A percentile compares a stretch with the other conserved stretches of the same genome.
These are phyloP conservation scores for Colletotrichum lupini DNA, from an alignment of 2,329 filamentous ascomycete genomes.

Conservation along the genomic window DNA sequence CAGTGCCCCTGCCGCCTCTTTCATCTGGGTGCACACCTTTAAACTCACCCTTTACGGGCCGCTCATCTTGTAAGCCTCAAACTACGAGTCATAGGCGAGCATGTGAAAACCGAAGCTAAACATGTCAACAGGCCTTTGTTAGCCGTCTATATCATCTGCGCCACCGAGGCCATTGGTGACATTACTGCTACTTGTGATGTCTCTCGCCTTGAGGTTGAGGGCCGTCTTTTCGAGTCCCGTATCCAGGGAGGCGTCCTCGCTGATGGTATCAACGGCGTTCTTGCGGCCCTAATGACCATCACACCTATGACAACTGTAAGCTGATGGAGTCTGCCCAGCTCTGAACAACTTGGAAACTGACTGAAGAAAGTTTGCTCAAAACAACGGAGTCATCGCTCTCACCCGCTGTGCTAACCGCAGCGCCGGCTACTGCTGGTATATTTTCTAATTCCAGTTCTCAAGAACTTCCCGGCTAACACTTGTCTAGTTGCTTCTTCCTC, in stretches of 20 bases:
- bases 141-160: conserved; percentile 77
- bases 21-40: conserved; percentile 85
- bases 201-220: conserved; percentile 79
- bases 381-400: conserved; percentile 86
- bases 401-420: conserved; percentile 85
- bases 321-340: neutral
- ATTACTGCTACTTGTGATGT: conserved; percentile 87
- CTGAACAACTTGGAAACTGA: neutral
- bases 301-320: conserved; percentile 76
- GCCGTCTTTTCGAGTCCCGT: conserved; percentile 76
- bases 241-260: conserved; percentile 84
- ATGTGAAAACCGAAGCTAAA: neutral
- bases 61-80: conserved; percentile 65
- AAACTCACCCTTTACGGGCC: conserved; percentile 77
- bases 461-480: neutral
- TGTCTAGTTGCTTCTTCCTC: conserved; percentile 71
- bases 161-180: conserved; percentile 83
- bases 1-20: conserved; percentile 75
- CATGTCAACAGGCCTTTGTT: conserved; percentile 62
- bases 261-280: conserved; percentile 79
- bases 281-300: conserved; percentile 82
- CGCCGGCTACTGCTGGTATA: conserved; percentile 76
- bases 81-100: neutral
- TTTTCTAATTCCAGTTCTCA: neutral
- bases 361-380: conserved; percentile 73